These are phyloP conservation scores for Anthracocystis setariae DNA, from an alignment of 1,284 basidiomycete species.

Conservation along the genomic window DNA sequence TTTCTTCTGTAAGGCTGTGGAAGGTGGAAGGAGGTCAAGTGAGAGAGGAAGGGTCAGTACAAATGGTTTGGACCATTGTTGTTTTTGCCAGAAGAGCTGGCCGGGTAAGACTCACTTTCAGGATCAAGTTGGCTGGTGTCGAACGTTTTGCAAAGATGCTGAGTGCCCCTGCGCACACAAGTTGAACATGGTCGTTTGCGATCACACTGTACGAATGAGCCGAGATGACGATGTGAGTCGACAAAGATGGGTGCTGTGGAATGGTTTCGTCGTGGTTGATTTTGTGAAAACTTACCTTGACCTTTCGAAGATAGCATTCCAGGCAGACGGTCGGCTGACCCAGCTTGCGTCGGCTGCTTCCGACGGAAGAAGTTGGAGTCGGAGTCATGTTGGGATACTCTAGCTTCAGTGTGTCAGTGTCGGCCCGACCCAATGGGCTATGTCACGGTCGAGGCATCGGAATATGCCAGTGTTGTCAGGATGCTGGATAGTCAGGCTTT, in stretches of 20 bases:
- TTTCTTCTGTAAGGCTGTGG: slow-evolving; percentile 43
- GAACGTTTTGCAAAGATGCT: slow-evolving; percentile 53
- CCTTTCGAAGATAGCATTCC: slow-evolving; percentile 51
- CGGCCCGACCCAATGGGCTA: background rate
- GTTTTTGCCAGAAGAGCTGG: background rate
- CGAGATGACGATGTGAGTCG: background rate
- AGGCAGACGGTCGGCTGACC: slow-evolving; percentile 50
- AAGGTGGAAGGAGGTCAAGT: background rate
- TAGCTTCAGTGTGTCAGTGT: background rate
- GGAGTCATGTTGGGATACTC: slow-evolving; percentile 30
- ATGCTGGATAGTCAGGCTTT: background rate
- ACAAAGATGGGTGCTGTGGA: too few species aligned
- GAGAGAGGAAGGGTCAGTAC: too few species aligned
- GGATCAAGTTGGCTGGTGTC: slow-evolving; percentile 47
- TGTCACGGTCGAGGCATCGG: background rate
- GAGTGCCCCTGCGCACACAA: slow-evolving; percentile 34
- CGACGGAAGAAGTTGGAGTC: slow-evolving; percentile 18
- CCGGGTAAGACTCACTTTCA: slow-evolving; percentile 23
- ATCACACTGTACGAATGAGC: slow-evolving; percentile 28
- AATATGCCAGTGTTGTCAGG: background rate
- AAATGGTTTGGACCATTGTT: too few species aligned
- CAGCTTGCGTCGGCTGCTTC: slow-evolving; percentile 49
- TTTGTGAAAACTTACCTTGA: slow-evolving; percentile 48
- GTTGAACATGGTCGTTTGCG: slow-evolving; percentile 44
- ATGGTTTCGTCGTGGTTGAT: background rate